Evolutionary conservation across 805 yeast species (phyloP), one percentile per base, ranked within the genome.

Genomic region (Saccharomycopsis olivae): DNA sequence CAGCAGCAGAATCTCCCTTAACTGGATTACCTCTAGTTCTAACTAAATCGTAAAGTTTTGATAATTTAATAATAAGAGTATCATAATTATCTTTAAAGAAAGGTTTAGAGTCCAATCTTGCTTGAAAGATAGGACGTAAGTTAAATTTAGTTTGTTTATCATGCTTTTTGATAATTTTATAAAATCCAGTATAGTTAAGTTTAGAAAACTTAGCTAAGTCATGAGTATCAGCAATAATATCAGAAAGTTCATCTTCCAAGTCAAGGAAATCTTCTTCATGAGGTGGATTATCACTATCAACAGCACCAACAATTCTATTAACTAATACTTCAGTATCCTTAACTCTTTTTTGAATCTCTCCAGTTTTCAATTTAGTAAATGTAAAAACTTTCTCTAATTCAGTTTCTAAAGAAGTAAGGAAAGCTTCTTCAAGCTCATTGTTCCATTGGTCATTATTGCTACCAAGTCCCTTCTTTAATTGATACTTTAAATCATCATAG

Each of bases 21-120:
- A 86, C 84, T 11, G 98, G 97, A 56, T 86, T 83, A 52, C 98
- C 98, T 51, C 95, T 74, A 1, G 97, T 92, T 59, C 97, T 76
- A 21, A 92, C 96, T 47, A 89, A 63, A 58, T 92, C 97, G 53
- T 92, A 89, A 38, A 85, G 67, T 52, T 78, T 82, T 3, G 96
- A 86, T 44, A 92, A 72, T 58, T 86, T 84, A 36, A 92, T 95
- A 44, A 92, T 87, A 51, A 89, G 64, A 19, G 70, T 71, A 58
- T 92, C 98, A 57, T 87, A 86, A 59, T 92, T 87, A 57, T 88
- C 96, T 60, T 89, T 89, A 71, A 81, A 92, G 59, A 92, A 92
- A 0, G 98, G 95, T 58, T 89, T 92, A 19, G 96, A 69, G 54
- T 89, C 86, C 57, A 92, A 73, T 53, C 97, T 73, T 19, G 82